phyloP scores from a whole-genome alignment of 345 rosid genomes.

The Salix brachista region DNA sequence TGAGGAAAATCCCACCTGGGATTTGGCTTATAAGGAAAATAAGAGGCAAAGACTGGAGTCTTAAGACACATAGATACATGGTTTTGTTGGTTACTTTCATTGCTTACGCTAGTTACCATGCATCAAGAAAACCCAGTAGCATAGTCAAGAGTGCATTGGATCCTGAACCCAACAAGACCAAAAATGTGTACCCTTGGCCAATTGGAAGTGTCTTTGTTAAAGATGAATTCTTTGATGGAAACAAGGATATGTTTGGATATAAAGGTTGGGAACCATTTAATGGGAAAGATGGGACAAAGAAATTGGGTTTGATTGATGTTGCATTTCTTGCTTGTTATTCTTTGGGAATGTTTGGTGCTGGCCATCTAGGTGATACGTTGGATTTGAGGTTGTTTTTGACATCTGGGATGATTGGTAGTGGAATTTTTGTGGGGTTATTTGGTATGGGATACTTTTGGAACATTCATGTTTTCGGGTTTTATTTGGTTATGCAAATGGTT shows the following conservation, averaged over 20 bases:
- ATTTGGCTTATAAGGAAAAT: constrained; percentile 44
- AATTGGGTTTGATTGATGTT: constrained; percentile 85
- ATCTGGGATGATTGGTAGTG: constrained; percentile 86
- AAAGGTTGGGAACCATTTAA: constrained; percentile 85
- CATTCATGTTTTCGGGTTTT: constrained; percentile 67
- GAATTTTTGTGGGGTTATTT: constrained; percentile 75
- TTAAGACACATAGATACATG: constrained; percentile 58
- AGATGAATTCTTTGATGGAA: constrained; percentile 14
- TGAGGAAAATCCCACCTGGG: constrained; percentile 69
- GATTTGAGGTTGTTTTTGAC: constrained; percentile 84
- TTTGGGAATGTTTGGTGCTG: constrained; percentile 79
- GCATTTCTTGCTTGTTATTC: constrained; percentile 89
- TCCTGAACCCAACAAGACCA: constrained; percentile 42
- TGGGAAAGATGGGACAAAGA: constrained; percentile 61
- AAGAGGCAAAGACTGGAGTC: constrained; percentile 67
- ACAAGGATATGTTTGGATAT: not conserved
- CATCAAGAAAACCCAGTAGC: constrained; percentile 87
- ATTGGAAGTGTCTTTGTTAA: constrained; percentile 54
- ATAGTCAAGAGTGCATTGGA: constrained; percentile 83
- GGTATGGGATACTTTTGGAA: constrained; percentile 92
- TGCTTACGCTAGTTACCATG: constrained; percentile 89
- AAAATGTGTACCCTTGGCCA: constrained; percentile 51
- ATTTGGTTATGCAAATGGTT: constrained; percentile 69
- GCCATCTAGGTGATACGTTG: constrained; percentile 84
- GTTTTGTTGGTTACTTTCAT: constrained; percentile 72